Evolutionary conservation across 345 rosid species (phyloP).

Genomic region (Erysimum cheiranthoides): DNA sequence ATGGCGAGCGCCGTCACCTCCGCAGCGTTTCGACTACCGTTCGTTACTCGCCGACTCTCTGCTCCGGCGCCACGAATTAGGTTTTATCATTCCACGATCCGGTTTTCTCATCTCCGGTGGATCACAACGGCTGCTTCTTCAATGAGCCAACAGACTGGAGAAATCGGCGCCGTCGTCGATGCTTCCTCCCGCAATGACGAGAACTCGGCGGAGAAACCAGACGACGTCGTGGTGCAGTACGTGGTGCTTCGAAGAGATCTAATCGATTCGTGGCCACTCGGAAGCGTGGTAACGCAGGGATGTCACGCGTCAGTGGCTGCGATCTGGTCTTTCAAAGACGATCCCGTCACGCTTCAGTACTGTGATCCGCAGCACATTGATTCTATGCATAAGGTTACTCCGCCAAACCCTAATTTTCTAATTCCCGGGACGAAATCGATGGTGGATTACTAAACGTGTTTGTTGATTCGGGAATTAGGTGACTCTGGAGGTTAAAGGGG

Average conservation of each 20-base stretch:
- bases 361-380: slow-evolving; percentile 73
- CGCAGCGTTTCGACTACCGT: slow-evolving; percentile 22
- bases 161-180: slow-evolving; percentile 25
- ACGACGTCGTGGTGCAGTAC: slow-evolving; percentile 74
- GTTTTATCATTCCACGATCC: not conserved
- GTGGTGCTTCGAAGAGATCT: slow-evolving; percentile 87
- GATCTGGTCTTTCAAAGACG: slow-evolving; percentile 74
- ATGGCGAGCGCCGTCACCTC: slow-evolving; percentile 44
- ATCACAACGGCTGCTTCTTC: slow-evolving; percentile 33
- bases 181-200: slow-evolving; percentile 38
- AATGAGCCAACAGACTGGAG: slow-evolving; percentile 54
- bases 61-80: not conserved
- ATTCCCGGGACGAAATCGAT: not conserved
- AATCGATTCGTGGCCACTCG: slow-evolving; percentile 91
- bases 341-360: slow-evolving; percentile 64
- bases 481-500: slow-evolving; percentile 95
- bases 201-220: slow-evolving; percentile 37
- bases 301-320: slow-evolving; percentile 93
- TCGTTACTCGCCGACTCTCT: slow-evolving; percentile 30
- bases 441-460: not conserved
- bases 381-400: slow-evolving; percentile 81
- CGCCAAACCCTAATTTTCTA: not conserved
- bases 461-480: slow-evolving; percentile 52
- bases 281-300: slow-evolving; percentile 94
- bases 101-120: not conserved